These are phyloP conservation scores for Hypoxylon sp. DNA, from an alignment of 2,329 filamentous ascomycete genomes.

Conservation along the genomic window DNA sequence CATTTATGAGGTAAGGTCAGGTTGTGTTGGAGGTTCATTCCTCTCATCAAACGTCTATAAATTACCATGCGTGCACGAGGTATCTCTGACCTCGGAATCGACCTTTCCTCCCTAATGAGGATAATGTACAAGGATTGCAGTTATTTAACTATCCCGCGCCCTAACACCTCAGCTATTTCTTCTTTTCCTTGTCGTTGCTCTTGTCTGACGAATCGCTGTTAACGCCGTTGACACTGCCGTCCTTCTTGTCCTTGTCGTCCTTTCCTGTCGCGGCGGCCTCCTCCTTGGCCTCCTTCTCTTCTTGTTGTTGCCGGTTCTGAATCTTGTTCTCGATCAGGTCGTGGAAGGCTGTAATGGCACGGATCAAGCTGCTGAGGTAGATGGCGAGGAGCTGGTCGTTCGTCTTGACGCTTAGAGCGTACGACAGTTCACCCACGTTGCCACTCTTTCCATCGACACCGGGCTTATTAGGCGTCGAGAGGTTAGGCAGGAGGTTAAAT, in stretches of 20 bases:
- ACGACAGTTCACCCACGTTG: conserved; percentile 82
- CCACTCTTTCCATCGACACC: conserved; percentile 68
- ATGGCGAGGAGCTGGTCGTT: conserved; percentile 99
- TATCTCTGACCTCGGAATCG: conserved; percentile 25
- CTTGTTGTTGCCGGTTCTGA: conserved; percentile 96
- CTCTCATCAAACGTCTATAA: conserved; percentile 35
- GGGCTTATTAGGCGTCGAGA: conserved; percentile 83
- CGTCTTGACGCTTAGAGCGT: conserved; percentile 98
- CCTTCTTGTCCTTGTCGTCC: conserved; percentile 66
- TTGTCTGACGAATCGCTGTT: conserved; percentile 54
- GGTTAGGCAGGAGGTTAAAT: conserved; percentile 97
- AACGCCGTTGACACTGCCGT: conserved; percentile 70
- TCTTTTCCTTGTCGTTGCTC: conserved; percentile 61
- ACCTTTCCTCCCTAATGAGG: conserved; percentile 26
- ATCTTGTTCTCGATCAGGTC: conserved; percentile 99
- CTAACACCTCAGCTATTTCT: conserved; percentile 55
- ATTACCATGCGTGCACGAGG: conserved; percentile 33
- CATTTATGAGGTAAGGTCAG: conserved; percentile 14
- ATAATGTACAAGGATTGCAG: conserved; percentile 45
- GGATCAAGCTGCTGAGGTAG: conserved; percentile 95
- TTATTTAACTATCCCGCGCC: conserved; percentile 31
- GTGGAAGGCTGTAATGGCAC: conserved; percentile 98
- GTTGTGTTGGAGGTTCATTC: conserved; percentile 15
- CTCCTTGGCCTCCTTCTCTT: conserved; percentile 88
- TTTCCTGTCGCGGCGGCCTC: conserved; percentile 64